A percentile compares a stretch with the other conserved stretches of the same genome.
Evolutionary conservation across 2,329 filamentous ascomycete genomes (phyloP).

Genomic region (Calonectria henricotiae): DNA sequence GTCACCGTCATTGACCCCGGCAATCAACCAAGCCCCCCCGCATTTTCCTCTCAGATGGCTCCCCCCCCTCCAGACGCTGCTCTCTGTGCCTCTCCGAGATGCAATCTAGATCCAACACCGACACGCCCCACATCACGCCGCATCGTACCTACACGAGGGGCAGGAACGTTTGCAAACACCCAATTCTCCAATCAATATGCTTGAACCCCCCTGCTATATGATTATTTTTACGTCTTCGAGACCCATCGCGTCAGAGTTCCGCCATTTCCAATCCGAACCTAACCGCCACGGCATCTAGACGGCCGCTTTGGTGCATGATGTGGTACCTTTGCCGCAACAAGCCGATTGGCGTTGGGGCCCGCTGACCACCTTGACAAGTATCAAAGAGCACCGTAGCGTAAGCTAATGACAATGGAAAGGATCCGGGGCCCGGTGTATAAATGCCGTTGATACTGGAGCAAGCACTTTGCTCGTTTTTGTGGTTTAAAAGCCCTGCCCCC

Average conservation of each 20-base stretch:
- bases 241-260: conserved; percentile 47
- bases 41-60: not conserved
- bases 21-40: not conserved
- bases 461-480: not conserved
- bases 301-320: conserved; percentile 42
- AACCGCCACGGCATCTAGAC: conserved; percentile 46
- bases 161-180: conserved; percentile 7
- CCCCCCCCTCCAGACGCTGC: not conserved
- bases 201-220: conserved; percentile 37
- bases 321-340: conserved; percentile 51
- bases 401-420: conserved; percentile 23
- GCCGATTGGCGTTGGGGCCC: conserved; percentile 48
- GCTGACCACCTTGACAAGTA: conserved; percentile 36
- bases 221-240: conserved; percentile 14
- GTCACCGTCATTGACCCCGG: not conserved
- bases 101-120: conserved; percentile 25
- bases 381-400: not conserved
- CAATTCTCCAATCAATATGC: conserved; percentile 42
- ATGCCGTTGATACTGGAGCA: conserved; percentile 5
- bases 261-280: conserved; percentile 55
- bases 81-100: conserved; percentile 11
- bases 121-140: conserved; percentile 12
- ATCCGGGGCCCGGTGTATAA: not conserved
- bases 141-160: not conserved
- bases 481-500: not conserved